Evolutionary conservation across 192 early-diverging fungal species (phyloP), one percentile per base, ranked within the genome.

Genomic region (Spizellomyces sp.): DNA sequence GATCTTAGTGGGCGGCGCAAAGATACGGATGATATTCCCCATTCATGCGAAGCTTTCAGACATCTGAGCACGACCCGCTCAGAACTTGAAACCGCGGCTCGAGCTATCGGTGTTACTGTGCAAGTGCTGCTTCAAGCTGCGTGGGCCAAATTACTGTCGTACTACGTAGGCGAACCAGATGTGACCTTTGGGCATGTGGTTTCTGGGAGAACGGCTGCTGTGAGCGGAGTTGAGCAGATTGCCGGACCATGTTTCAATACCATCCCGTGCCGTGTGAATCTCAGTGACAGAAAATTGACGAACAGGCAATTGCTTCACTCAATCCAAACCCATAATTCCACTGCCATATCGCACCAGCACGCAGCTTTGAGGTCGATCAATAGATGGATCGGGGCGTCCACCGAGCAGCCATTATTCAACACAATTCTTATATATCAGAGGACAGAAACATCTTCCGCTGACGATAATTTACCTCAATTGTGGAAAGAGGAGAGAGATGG

Each of bases 351-450:
- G 64, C 27, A 65, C 46, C 15, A n/a, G 44, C 46, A 50, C 15
- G 48, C 46, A 4, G 4, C 64, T n/a, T 47, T 65, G 64, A 65
- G 64, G 12, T 17, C 6, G 14, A 65, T 65, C 45, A 14, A 43
- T n/a, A 46, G 27, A 19, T 65, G 46, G 64, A 65, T 65, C 17
- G 64, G 27, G 12, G 43, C 17, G 45, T 43, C 46, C 12, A 48
- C 48, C 17, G 60, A 36, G 27, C 27, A 36, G 27, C 17, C 19
- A 17, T 42, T 65, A 0, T 65, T 65, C 45, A 46, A 65, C 46
- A 65, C 64, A n/a, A n/a, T 43, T 12, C 27, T 65, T 15, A 17
- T 65, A 19, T 65, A 65, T 27, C 64, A 65, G 47, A 65, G 48
- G 45, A 48, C 46, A 12, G 64, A 61, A 6, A 6, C 6, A 19